These are phyloP conservation scores for Whalleya microplaca DNA, from an alignment of 2,329 filamentous ascomycete species.

Conservation along the genomic window DNA sequence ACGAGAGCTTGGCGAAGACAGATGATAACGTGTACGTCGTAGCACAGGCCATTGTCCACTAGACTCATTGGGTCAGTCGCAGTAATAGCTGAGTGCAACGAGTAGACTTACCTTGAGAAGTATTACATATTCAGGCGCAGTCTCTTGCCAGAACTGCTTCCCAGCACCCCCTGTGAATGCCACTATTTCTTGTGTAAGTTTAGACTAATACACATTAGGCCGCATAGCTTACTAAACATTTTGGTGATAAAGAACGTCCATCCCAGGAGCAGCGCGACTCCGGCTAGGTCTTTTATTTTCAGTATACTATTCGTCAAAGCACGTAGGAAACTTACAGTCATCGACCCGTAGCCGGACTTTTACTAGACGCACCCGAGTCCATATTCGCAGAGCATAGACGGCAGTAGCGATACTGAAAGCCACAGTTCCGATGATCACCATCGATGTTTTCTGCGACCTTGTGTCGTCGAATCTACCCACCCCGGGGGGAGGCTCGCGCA, in stretches of 20 bases:
- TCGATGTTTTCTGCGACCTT: not conserved
- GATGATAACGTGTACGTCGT: slow-evolving; percentile 1
- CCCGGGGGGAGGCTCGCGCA: slow-evolving; percentile 3
- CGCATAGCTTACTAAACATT: not conserved
- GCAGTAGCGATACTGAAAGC: not conserved
- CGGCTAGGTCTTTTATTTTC: not conserved
- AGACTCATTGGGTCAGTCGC: too few relatives aligned
- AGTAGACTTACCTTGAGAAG: slow-evolving; percentile 1
- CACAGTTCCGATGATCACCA: not conserved
- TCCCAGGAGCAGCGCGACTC: not conserved
- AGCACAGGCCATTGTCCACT: not conserved
- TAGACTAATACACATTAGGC: not conserved
- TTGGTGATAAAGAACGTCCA: not conserved
- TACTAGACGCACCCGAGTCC: not conserved
- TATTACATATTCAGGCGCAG: not conserved
- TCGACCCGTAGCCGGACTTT: not conserved
- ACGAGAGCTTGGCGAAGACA: slow-evolving; percentile 9
- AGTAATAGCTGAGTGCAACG: not conserved
- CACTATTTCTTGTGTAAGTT: too few relatives aligned
- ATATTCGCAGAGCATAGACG: not conserved
- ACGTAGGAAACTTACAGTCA: not conserved
- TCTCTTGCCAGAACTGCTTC: not conserved
- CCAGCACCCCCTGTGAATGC: not conserved
- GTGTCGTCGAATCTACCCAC: not conserved
- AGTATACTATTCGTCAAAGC: not conserved